A percentile compares a stretch with the other conserved stretches of the same genome.
Evolutionary conservation across 352 stramenopile species (phyloP).

Genomic region (Globisporangium uncinulatum): DNA sequence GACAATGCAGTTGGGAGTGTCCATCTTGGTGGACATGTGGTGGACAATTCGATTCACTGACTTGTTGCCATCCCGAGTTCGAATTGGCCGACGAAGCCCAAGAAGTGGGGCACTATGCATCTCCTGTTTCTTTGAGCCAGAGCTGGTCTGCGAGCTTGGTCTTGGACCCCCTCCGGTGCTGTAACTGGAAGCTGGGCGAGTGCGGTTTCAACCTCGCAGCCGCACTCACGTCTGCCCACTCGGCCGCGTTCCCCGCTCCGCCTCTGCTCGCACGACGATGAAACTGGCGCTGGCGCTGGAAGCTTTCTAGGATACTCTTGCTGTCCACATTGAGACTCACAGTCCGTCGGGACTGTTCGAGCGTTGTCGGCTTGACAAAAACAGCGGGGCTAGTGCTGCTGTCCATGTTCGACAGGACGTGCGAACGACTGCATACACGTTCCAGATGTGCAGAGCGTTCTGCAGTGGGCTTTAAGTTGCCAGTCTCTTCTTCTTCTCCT

Average conservation of each 20-base stretch:
- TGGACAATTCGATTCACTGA: too few species aligned
- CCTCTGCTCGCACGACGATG: neutral
- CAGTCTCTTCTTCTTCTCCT: neutral
- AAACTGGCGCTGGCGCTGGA: neutral
- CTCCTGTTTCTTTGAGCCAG: conserved; percentile 3
- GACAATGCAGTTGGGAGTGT: too few species aligned
- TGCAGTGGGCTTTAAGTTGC: neutral
- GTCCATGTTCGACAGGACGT: too few species aligned
- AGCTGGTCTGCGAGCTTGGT: conserved; percentile 14
- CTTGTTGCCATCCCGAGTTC: too few species aligned
- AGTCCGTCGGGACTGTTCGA: neutral
- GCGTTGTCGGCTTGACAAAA: too few species aligned
- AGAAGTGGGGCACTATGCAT: too few species aligned
- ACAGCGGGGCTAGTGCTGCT: too few species aligned
- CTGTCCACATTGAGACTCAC: neutral
- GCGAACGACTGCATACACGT: too few species aligned
- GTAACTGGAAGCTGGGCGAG: conserved; percentile 2
- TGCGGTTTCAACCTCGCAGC: neutral
- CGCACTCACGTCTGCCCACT: too few species aligned
- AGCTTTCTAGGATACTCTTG: neutral
- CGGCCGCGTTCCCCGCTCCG: neutral
- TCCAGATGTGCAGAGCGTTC: too few species aligned
- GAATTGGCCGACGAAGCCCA: too few species aligned
- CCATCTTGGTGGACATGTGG: too few species aligned
- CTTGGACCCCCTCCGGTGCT: conserved; percentile 1